Evolutionary conservation across 148 eudicot species (phyloP).

Genomic region (Suaeda aralocaspica): DNA sequence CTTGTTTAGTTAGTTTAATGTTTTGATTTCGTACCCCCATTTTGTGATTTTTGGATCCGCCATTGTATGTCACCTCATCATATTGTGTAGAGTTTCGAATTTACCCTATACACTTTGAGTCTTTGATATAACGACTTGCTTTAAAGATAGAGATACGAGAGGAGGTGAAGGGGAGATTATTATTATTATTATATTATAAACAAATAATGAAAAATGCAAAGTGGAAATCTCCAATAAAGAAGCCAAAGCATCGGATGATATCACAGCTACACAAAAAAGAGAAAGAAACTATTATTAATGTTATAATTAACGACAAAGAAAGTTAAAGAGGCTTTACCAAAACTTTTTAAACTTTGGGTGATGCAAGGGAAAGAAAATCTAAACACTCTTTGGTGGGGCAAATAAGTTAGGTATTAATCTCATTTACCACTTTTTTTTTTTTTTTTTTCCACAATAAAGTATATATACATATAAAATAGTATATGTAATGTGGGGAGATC

Average conservation of each 20-base stretch:
- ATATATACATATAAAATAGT: background rate
- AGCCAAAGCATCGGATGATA: conserved; percentile 26
- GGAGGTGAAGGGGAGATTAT: conserved; percentile 3
- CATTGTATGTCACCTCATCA: too few relatives aligned
- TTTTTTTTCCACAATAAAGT: background rate
- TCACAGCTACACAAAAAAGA: conserved; percentile 12
- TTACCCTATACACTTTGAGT: too few relatives aligned
- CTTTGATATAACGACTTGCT: background rate
- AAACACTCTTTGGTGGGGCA: conserved; percentile 15
- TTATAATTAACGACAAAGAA: background rate
- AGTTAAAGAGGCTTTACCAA: conserved; percentile 18
- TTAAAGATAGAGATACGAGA: conserved; percentile 3
- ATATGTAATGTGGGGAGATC: conserved; percentile 9
- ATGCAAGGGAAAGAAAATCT: conserved; percentile 10
- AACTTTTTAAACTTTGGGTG: conserved; percentile 19
- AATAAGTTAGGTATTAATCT: conserved; percentile 12
- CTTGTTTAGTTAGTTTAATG: too few relatives aligned
- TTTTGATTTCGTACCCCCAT: too few relatives aligned
- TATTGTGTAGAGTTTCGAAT: too few relatives aligned
- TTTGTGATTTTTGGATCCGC: too few relatives aligned
- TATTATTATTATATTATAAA: background rate
- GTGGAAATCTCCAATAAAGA: conserved; percentile 14
- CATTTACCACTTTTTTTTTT: background rate
- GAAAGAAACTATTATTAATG: background rate
- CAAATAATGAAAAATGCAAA: conserved; percentile 13